phyloP scores from a whole-genome alignment of 768 basidiomycete genomes.

The Cystofilobasidium macerans region DNA sequence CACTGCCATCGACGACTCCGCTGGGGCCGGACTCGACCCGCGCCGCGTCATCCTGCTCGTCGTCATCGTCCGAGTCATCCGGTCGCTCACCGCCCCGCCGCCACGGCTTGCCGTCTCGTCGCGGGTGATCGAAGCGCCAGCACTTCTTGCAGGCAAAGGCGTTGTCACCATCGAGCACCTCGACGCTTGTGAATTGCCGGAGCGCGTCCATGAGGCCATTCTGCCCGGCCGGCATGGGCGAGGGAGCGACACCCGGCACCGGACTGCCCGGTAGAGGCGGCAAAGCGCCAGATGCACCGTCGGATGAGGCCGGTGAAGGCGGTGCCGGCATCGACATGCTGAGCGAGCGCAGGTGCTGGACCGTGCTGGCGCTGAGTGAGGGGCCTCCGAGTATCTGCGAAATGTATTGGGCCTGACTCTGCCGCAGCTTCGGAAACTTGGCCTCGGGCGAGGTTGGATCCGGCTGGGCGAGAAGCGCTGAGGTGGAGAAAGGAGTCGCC shows the following conservation, averaged over 20 bases:
- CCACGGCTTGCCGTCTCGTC: conserved; percentile 28
- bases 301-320: conserved; percentile 6
- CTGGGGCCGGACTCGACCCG: neutral
- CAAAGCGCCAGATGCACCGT: neutral
- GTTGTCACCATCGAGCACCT: conserved; percentile 85
- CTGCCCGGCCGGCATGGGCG: conserved; percentile 15
- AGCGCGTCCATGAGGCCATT: conserved; percentile 53
- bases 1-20: neutral
- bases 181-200: conserved; percentile 81
- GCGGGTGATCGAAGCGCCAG: conserved; percentile 66
- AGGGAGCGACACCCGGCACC: too few relatives aligned
- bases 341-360: neutral
- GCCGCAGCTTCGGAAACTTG: conserved; percentile 23
- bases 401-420: conserved; percentile 39
- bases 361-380: neutral
- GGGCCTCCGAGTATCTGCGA: conserved; percentile 33
- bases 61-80: conserved; percentile 27
- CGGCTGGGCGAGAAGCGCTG: neutral
- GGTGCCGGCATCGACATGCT: neutral
- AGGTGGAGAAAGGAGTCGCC: neutral
- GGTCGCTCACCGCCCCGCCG: conserved; percentile 33
- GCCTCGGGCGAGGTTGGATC: neutral
- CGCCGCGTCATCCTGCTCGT: conserved; percentile 13
- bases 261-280: conserved; percentile 11
- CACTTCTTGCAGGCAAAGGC: conserved; percentile 85